Base-by-base conservation (phyloP, 768 basidiomycete genomes). In the Favolaschia claudopus region DNA sequence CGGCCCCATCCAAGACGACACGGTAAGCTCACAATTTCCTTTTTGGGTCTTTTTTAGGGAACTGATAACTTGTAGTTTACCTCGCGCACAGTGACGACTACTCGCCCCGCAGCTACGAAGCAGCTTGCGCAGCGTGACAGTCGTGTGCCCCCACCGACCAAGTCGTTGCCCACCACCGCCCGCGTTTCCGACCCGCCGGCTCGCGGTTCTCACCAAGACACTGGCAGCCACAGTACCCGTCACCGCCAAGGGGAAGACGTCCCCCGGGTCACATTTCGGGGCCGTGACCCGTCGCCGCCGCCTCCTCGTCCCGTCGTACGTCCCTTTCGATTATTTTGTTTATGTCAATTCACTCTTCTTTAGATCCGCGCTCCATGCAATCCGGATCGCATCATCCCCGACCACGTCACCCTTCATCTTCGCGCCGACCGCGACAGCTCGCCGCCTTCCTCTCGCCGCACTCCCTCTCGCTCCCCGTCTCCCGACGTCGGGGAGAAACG, bases 91-190 rank as follows among this genome's bases (percentile, higher is more conserved):
- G 52, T 60, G 4, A 1, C 31, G 5, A 28, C 52, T 1, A n/a
- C n/a, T n/a, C 45, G 52, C 12, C 52, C 53, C 10, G 39, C 17
- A 7, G 14, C 52, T 5, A 54, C 46, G 6, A 60, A 54, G 39
- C 27, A 5, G 19, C 52, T 60, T 1, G 33, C 58, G 5, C 58
- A 60, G 27, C 58, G 45, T 25, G 34, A 60, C 22, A 37, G 36
- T 20, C 44, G 40, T 39, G 49, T 52, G 17, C 57, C 57, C 0
- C 47, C 42, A 20, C 34, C 48, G 20, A 25, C 48, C 9, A 36
- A 24, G 3, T 40, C 42, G 14, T 49, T 42, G 2, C 37, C 27
- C 40, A 19, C n/a, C 24, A 17, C 13, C 38, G 29, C 38, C 48
- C 34, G 9, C 15, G 38, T 7, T 5, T 25, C 19, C 37, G n/a